These are phyloP conservation scores for Coemansia sp. DNA, from an alignment of 192 early-diverging fungal genomes.

Conservation along the genomic window DNA sequence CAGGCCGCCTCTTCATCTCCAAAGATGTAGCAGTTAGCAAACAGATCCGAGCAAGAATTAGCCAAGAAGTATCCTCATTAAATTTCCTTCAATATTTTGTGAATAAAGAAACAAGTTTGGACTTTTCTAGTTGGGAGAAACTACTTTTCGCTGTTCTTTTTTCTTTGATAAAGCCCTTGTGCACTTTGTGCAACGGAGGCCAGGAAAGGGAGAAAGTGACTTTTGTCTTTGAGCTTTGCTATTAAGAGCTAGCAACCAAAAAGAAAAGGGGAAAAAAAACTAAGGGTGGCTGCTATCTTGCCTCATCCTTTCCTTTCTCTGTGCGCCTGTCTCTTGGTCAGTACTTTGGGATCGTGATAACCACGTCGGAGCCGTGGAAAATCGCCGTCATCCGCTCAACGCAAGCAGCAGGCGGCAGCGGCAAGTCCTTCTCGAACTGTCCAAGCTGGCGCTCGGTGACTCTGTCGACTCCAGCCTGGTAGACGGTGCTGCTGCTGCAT, in stretches of 20 bases:
- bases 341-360: slow-evolving; percentile 35
- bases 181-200: background rate
- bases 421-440: slow-evolving; percentile 55
- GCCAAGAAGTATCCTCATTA: too few species aligned
- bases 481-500: slow-evolving; percentile 31
- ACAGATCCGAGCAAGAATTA: background rate
- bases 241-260: too few species aligned
- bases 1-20: slow-evolving; percentile 18
- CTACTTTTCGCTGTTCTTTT: background rate
- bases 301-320: too few species aligned
- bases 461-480: slow-evolving; percentile 31
- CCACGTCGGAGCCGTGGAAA: slow-evolving; percentile 16
- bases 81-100: background rate
- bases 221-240: background rate
- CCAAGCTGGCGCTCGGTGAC: slow-evolving; percentile 51
- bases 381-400: slow-evolving; percentile 37
- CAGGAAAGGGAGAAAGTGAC: background rate
- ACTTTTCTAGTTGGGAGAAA: background rate
- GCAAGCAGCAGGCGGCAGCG: slow-evolving; percentile 33
- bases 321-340: background rate
- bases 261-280: too few species aligned
- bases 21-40: slow-evolving; percentile 20
- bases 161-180: background rate
- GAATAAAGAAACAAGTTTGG: background rate
- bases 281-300: too few species aligned